A percentile compares a stretch with the other conserved stretches of the same genome.
phyloP scores from a whole-genome alignment of 352 stramenopile genomes.

The Pythium aphanidermatum region DNA sequence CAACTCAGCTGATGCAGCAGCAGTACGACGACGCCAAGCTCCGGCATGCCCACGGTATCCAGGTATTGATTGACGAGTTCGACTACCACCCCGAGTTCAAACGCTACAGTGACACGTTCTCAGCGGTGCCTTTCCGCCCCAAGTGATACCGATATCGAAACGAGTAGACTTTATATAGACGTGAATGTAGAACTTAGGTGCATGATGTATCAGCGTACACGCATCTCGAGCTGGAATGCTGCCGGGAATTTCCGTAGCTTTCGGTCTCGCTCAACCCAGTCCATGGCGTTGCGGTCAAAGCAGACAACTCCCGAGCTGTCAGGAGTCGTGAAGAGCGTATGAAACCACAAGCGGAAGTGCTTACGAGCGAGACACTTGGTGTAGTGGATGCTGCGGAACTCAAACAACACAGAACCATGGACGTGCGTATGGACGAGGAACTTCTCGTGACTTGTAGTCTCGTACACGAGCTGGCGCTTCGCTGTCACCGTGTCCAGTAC shows the following conservation, averaged over 20 bases:
- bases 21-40: slow-evolving; percentile 86
- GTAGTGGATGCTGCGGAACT: slow-evolving; percentile 40
- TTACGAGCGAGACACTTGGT: slow-evolving; percentile 43
- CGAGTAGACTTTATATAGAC: background rate
- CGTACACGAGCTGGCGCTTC: slow-evolving; percentile 28
- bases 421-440: slow-evolving; percentile 43
- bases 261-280: slow-evolving; percentile 57
- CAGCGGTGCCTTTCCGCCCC: slow-evolving; percentile 67
- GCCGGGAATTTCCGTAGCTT: slow-evolving; percentile 55
- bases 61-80: slow-evolving; percentile 85
- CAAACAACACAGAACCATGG: slow-evolving; percentile 46
- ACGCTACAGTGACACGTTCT: slow-evolving; percentile 83
- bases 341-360: slow-evolving; percentile 74
- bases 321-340: slow-evolving; percentile 40
- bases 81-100: slow-evolving; percentile 90
- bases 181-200: background rate
- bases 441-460: slow-evolving; percentile 40
- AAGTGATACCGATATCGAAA: slow-evolving; percentile 26
- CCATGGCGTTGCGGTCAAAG: slow-evolving; percentile 23
- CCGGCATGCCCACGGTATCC: slow-evolving; percentile 75
- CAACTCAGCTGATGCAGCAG: slow-evolving; percentile 66
- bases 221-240: slow-evolving; percentile 58
- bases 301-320: slow-evolving; percentile 12
- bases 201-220: slow-evolving; percentile 8
- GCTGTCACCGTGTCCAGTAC: slow-evolving; percentile 9